Evolutionary conservation across 2,329 filamentous ascomycete genomes (phyloP), one percentile per base, ranked within the genome.

Genomic region (Ustilaginoidea virens): DNA sequence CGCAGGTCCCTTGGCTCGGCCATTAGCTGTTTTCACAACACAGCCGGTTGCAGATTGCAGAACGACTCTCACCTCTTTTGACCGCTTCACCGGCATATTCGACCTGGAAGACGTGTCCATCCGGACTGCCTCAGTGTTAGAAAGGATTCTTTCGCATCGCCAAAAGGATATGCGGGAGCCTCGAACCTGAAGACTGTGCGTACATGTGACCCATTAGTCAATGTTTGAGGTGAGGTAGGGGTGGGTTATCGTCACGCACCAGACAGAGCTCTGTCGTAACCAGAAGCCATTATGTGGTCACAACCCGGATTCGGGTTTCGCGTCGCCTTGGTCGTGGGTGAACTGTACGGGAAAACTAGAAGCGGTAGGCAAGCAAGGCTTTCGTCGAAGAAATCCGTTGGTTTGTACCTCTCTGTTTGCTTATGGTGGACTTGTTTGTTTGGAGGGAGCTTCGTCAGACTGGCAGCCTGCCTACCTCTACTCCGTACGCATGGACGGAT

Each of bases 101-200:
- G 49, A 98, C 90, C 61, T 98, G 90, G 64, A 98, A 98, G 48
- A 98, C 90, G 66, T 98, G 90, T 60, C 90, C 90, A 62, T 98
- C 90, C 49, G 90, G 90, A 72, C 87, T 96, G 51, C 27, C 33
- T 13, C 27, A 27, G n/a, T 22, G 52, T 77, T 56, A 74, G 63
- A 44, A 24, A 7, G n/a, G 8, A 8, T 12, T 6, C 8, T 3
- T 11, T 24, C n/a, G 22, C 10, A 24, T 24, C 2, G n/a, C n/a
- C n/a, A n/a, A n/a, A n/a, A n/a, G 13, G 13, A 12, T 7, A 11
- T 13, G 25, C 22, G 25, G 14, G 18, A 25, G 11, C 9, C 25
- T 24, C 41, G 28, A 61, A 82, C 78, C 78, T 83, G 60, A 94
- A 94, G 54, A 93, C 86, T 92, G 19, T 19, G 16, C n/a, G 15